phyloP scores from a whole-genome alignment of 164 flowering plant species.

The Santalum album region DNA sequence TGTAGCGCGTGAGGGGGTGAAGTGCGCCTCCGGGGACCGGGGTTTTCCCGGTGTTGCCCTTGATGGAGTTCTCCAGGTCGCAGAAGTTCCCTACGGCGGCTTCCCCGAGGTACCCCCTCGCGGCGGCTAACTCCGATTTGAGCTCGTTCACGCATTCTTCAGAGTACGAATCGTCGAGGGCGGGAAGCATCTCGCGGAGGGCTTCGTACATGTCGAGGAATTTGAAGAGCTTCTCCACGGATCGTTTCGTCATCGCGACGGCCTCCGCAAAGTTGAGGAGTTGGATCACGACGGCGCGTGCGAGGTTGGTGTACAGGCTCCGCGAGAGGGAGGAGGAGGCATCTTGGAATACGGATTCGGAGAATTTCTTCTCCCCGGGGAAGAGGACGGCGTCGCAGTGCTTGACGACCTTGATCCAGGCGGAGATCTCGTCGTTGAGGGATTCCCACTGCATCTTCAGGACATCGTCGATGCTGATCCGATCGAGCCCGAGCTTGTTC shows the following conservation, averaged over 20 bases:
- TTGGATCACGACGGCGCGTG: conserved; percentile 24
- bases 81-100: conserved; percentile 48
- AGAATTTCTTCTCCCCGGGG: conserved; percentile 40
- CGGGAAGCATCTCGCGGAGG: conserved; percentile 28
- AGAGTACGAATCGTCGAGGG: conserved; percentile 15
- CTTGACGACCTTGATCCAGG: conserved; percentile 54
- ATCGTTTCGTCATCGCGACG: conserved; percentile 47
- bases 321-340: conserved; percentile 12
- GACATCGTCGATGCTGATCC: conserved; percentile 58
- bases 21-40: conserved; percentile 86
- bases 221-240: conserved; percentile 72
- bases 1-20: conserved; percentile 83
- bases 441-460: conserved; percentile 71
- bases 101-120: conserved; percentile 41
- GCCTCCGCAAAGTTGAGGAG: conserved; percentile 68
- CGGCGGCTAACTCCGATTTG: conserved; percentile 29
- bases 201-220: conserved; percentile 71
- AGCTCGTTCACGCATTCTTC: too few species aligned
- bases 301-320: conserved; percentile 28
- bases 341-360: conserved; percentile 35
- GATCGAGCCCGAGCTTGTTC: conserved; percentile 35
- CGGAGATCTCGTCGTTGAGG: conserved; percentile 44
- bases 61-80: conserved; percentile 71
- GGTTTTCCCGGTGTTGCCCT: conserved; percentile 39
- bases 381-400: conserved; percentile 32